A percentile compares a stretch with the other conserved stretches of the same genome.
phyloP scores from a whole-genome alignment of 1,284 basidiomycete species.

The Ustilago crameri region DNA sequence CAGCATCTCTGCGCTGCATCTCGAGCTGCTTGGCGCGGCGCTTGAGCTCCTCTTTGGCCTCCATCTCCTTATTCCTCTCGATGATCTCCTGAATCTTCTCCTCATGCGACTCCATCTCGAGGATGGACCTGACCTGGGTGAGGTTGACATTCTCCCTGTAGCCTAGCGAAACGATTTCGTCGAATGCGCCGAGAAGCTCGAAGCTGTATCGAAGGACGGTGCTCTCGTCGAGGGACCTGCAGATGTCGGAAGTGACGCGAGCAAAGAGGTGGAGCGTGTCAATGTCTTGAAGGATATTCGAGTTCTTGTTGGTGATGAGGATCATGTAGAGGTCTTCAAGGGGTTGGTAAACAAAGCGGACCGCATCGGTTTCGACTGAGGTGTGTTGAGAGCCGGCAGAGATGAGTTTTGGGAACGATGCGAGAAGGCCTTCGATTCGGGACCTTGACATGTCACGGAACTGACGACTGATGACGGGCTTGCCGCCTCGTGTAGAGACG shows the following conservation, averaged over 20 bases:
- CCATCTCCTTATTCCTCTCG: slow-evolving; percentile 97
- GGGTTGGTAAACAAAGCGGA: slow-evolving; percentile 95
- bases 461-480: slow-evolving; percentile 94
- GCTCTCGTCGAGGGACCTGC: slow-evolving; percentile 80
- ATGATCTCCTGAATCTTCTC: slow-evolving; percentile 99
- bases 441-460: slow-evolving; percentile 93
- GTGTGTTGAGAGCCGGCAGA: slow-evolving; percentile 97
- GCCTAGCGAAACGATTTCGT: slow-evolving; percentile 93
- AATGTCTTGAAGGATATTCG: slow-evolving; percentile 98
- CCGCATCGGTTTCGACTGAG: slow-evolving; percentile 72
- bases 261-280: slow-evolving; percentile 94
- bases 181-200: slow-evolving; percentile 93
- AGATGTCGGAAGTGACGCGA: slow-evolving; percentile 89
- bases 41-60: slow-evolving; percentile 99
- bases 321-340: slow-evolving; percentile 98
- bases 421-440: slow-evolving; percentile 91
- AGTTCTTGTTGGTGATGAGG: slow-evolving; percentile 96
- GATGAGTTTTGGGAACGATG: slow-evolving; percentile 97
- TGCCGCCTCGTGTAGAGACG: slow-evolving; percentile 91
- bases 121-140: slow-evolving; percentile 86
- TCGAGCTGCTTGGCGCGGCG: slow-evolving; percentile 97
- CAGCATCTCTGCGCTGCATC: slow-evolving; percentile 82
- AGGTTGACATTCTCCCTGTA: slow-evolving; percentile 93
- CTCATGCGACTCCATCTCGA: slow-evolving; percentile 99
- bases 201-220: slow-evolving; percentile 93